Evolutionary conservation across 371 early-diverging fungal genomes (phyloP), one percentile per base, ranked within the genome.

Genomic region (Mortierella sp.): DNA sequence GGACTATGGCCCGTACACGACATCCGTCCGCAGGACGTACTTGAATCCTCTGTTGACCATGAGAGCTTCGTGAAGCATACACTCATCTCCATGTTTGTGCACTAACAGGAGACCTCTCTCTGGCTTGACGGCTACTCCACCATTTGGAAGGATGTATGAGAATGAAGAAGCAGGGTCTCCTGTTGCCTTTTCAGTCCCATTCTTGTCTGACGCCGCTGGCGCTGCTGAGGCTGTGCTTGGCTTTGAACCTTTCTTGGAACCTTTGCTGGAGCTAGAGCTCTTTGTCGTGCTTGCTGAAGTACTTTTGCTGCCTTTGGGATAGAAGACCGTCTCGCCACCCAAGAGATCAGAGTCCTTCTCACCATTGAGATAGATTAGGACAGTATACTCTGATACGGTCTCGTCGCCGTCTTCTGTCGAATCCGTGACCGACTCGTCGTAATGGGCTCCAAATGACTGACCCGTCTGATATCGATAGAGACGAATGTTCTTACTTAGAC

Each of bases 281-380:
- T 43, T 29, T 27, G 61, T 67, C 1, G 54, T 2, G n/a, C 39
- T 39, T 14, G 10, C 14, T 13, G 67, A 22, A 8, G 57, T 19
- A 0, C 57, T 68, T 28, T 63, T 67, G 29, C 54, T 67, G 3
- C 67, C 67, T 53, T 57, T 58, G 49, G 78, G 83, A 59, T 91
- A 90, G 71, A 92, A 92, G 7, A 92, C 90, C 0, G 91, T 92
- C 57, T 92, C 90, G 19, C 92, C 92, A 1, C 92, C 92, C 7
- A 81, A 39, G 41, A 87, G 80, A 21, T 78, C 79, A n/a, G 73
- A 67, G 24, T 76, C 78, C 3, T 68, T 78, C 22, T 69, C 79
- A 2, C 82, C 80, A 45, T 90, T 93, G 31, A 91, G 73, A 65
- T 91, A 92, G 9, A 90, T 83, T 34, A 91, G 71, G 41, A 91